Evolutionary conservation across 805 yeast species (phyloP), one percentile per base, ranked within the genome.

Genomic region (Yamadazyma insecticola): DNA sequence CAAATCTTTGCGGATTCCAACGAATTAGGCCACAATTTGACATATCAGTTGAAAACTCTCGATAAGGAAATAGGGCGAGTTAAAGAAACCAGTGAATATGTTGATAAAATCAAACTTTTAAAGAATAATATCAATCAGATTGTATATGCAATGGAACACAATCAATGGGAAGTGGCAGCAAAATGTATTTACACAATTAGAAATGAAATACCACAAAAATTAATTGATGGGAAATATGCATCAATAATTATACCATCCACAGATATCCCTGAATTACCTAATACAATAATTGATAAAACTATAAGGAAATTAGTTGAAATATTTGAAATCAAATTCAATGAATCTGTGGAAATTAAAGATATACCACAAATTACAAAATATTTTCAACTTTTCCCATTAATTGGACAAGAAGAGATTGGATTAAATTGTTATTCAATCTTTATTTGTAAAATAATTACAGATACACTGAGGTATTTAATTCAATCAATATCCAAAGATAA

Each of bases 311-410:
- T 92, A 36, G 76, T 74, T 4, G 51, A 51, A 1, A 57, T 76
- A 3, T 87, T 89, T 47, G 57, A 67, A 21, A 48, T 61, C 8
- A 80, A 79, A 43, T 92, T 92, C 55, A 70, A 70, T 28, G 67
- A 67, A 24, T 95, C 96, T 1, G 82, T 96, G 1, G 54, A 60
- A 8, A 58, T 61, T 0, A 75, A 74, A 32, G 77, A 86, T 44
- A 85, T 85, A 33, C 78, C 74, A 26, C 67, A 75, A 33, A 61
- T 92, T 32, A 85, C 96, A 0, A 67, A 78, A 34, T 85, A 78
- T 52, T 92, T 90, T 61, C 82, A 83, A 46, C 61, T 88, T 44
- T 90, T 92, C 52, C 98, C 98, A 8, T 63, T 89, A 32, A 79
- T 92, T 24, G 85, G 85, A 6, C 74, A 81, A 49, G 74, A 76